A percentile compares a stretch with the other conserved stretches of the same genome.
phyloP scores from a whole-genome alignment of 306 rosid species.

The Rosa rugosa region DNA sequence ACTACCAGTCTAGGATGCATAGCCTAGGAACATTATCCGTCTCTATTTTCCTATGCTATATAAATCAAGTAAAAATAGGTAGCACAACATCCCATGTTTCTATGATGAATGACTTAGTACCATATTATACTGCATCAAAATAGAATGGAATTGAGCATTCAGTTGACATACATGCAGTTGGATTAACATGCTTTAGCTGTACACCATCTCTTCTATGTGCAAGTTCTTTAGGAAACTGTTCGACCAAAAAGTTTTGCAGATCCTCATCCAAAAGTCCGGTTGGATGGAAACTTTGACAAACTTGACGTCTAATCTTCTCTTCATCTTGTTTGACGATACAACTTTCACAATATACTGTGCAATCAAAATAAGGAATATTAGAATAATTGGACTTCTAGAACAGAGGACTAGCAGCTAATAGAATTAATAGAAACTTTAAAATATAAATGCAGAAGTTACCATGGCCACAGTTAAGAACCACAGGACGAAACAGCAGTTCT shows the following conservation, averaged over 20 bases:
- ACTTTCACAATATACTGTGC: slow-evolving; percentile 64
- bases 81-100: neutral
- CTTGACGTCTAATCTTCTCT: slow-evolving; percentile 61
- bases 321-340: slow-evolving; percentile 45
- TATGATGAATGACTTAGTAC: neutral
- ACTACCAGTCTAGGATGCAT: too few species aligned
- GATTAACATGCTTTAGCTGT: slow-evolving; percentile 37
- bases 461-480: slow-evolving; percentile 93
- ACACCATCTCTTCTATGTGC: slow-evolving; percentile 43
- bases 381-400: slow-evolving; percentile 18
- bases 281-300: slow-evolving; percentile 72
- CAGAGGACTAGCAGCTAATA: slow-evolving; percentile 12
- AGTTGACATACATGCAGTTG: slow-evolving; percentile 44
- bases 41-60: too few species aligned
- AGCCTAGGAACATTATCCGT: too few species aligned
- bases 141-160: slow-evolving; percentile 19
- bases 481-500: too few species aligned
- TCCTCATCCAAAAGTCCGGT: slow-evolving; percentile 57
- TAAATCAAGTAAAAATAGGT: neutral
- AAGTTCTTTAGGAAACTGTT: slow-evolving; percentile 65
- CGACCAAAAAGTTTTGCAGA: slow-evolving; percentile 59
- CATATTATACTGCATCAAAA: neutral
- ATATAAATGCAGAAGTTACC: slow-evolving; percentile 39
- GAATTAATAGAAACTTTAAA: slow-evolving; percentile 15
- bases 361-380: slow-evolving; percentile 20